Evolutionary conservation across 192 early-diverging fungal genomes (phyloP).

Genomic region (Backusella luteola): DNA sequence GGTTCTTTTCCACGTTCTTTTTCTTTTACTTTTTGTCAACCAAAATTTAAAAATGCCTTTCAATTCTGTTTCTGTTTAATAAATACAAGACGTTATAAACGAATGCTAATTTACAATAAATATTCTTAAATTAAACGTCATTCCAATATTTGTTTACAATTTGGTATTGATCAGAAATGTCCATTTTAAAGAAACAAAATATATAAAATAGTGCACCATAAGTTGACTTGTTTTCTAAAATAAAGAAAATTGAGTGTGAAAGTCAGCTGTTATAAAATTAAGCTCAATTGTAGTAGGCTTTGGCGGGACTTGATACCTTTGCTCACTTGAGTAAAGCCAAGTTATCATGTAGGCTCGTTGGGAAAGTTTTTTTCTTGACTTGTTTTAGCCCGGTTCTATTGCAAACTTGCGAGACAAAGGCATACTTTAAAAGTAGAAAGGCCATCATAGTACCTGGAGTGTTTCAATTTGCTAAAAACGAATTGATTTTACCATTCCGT

Average conservation of each 20-base stretch:
- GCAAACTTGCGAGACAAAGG: conserved; percentile 8
- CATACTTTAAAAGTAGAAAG: conserved; percentile 8
- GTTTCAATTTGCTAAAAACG: neutral
- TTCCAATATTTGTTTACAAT: neutral
- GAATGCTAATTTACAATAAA: neutral
- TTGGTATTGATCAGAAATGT: neutral
- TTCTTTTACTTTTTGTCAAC: neutral
- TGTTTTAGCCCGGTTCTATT: conserved; percentile 26
- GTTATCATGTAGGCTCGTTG: conserved; percentile 19
- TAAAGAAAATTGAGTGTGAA: neutral
- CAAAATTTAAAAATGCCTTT: neutral
- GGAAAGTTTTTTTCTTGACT: conserved; percentile 25
- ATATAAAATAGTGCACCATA: neutral
- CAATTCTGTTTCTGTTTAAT: neutral
- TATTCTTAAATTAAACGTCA: neutral
- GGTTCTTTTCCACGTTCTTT: neutral
- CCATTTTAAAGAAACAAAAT: neutral
- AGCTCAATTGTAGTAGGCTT: conserved; percentile 1
- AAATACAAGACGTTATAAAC: too few species aligned
- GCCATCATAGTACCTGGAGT: conserved; percentile 35
- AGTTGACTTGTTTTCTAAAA: neutral
- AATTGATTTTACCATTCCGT: conserved; percentile 13
- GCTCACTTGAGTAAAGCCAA: neutral
- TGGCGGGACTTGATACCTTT: conserved; percentile 11
- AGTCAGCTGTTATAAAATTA: neutral